A percentile compares a stretch with the other conserved stretches of the same genome.
These are phyloP conservation scores for Magnaporthales sp. DNA, from an alignment of 2,329 filamentous ascomycete species.

Conservation along the genomic window DNA sequence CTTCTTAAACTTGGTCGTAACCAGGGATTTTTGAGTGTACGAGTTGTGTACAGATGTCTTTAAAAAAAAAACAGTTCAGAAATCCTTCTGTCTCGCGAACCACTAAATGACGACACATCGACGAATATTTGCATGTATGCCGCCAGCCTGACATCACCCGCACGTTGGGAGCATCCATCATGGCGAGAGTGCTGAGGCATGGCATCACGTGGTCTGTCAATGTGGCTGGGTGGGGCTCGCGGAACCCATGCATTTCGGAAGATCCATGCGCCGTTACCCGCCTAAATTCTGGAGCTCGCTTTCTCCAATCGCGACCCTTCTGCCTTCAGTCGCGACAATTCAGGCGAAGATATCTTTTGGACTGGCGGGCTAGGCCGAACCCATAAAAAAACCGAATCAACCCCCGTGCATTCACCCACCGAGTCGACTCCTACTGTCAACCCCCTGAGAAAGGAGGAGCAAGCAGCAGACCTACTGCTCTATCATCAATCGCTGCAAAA, in stretches of 20 bases:
- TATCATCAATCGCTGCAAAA: background rate
- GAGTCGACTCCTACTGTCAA: background rate
- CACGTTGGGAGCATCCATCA: no score
- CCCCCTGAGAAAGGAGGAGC: no score
- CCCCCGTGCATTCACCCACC: background rate
- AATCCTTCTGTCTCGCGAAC: background rate
- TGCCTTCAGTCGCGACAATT: background rate
- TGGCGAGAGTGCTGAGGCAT: no score
- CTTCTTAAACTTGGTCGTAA: background rate
- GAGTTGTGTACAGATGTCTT: background rate
- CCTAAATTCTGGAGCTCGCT: background rate
- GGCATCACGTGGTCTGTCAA: background rate
- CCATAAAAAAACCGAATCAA: background rate
- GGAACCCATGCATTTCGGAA: background rate
- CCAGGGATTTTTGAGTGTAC: background rate
- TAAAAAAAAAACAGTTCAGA: background rate
- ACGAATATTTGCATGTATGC: background rate
- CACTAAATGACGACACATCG: background rate
- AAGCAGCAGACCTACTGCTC: background rate
- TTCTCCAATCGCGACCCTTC: background rate
- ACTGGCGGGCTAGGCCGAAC: no score
- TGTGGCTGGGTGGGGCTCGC: background rate
- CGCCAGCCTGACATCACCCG: background rate
- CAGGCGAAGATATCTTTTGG: no score
- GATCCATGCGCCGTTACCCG: background rate